Percentiles rank a stretch among this genome's conserved stretches.
Evolutionary conservation across 2,329 filamentous ascomycete genomes (phyloP).

Genomic region (Cladosporium sp.): DNA sequence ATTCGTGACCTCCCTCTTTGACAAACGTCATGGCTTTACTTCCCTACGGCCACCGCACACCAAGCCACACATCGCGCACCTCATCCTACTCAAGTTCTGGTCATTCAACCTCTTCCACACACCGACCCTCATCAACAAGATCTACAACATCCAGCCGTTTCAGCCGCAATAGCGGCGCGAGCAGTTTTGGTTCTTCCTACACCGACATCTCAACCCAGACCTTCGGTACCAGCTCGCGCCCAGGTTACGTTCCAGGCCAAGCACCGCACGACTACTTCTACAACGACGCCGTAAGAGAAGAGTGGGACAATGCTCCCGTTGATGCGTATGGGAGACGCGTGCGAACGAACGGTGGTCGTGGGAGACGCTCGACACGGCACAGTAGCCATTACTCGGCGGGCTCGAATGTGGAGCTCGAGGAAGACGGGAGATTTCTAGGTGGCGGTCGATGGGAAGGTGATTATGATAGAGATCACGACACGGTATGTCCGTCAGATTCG

Average conservation of each 20-base stretch:
- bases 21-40: too few relatives aligned
- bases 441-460: not conserved
- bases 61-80: too few relatives aligned
- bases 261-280: constrained; percentile 9
- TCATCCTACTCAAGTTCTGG: too few relatives aligned
- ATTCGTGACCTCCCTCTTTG: too few relatives aligned
- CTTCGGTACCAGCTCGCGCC: not conserved
- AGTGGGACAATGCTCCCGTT: constrained; percentile 1
- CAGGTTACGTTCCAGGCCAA: constrained; percentile 5
- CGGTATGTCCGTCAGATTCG: constrained; percentile 16
- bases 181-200: not conserved
- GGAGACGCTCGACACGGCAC: too few relatives aligned
- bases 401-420: not conserved
- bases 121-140: not conserved
- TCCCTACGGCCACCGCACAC: too few relatives aligned
- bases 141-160: not conserved
- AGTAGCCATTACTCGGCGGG: too few relatives aligned
- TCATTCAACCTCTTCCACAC: not conserved
- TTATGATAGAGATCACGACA: constrained; percentile 2
- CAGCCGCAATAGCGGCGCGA: not conserved
- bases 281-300: not conserved
- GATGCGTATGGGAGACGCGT: not conserved
- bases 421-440: too few relatives aligned
- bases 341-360: not conserved
- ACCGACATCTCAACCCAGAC: not conserved